These are phyloP conservation scores for Adenanthera pavonina DNA, from an alignment of 306 rosid species.

Conservation along the genomic window DNA sequence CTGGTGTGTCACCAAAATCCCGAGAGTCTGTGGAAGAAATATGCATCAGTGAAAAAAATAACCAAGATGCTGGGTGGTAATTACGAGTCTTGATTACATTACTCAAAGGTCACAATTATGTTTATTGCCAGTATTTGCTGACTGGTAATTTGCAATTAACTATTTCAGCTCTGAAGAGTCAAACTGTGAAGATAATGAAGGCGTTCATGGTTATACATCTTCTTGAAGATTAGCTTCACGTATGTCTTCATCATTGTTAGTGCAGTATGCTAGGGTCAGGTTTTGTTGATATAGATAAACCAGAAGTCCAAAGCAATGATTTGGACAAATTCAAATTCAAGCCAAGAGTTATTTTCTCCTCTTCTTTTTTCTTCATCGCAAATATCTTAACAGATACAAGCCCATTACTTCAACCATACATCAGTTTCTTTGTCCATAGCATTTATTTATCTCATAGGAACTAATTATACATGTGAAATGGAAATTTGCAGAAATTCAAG, in stretches of 20 bases:
- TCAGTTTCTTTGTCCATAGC: background rate
- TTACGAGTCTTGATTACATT: constrained; percentile 33
- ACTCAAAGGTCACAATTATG: constrained; percentile 17
- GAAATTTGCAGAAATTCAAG: background rate
- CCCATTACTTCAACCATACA: background rate
- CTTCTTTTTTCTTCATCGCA: background rate
- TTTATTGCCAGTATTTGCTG: constrained; percentile 34
- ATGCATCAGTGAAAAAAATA: constrained; percentile 18
- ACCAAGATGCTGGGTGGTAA: constrained; percentile 49
- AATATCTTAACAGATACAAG: constrained; percentile 19
- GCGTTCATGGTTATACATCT: constrained; percentile 45
- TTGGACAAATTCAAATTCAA: background rate
- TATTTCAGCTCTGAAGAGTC: constrained; percentile 54
- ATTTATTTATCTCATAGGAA: background rate
- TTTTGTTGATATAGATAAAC: background rate
- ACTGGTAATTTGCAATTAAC: constrained; percentile 19
- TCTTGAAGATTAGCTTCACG: constrained; percentile 39
- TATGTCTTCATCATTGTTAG: constrained; percentile 27
- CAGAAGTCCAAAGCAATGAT: constrained; percentile 18
- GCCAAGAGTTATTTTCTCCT: background rate
- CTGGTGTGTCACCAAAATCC: constrained; percentile 43
- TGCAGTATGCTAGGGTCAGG: background rate
- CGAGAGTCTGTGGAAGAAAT: constrained; percentile 43
- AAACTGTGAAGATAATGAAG: constrained; percentile 38
- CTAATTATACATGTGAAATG: constrained; percentile 13